phyloP scores from a whole-genome alignment of 805 yeast species.

The Teunomyces atbi region DNA sequence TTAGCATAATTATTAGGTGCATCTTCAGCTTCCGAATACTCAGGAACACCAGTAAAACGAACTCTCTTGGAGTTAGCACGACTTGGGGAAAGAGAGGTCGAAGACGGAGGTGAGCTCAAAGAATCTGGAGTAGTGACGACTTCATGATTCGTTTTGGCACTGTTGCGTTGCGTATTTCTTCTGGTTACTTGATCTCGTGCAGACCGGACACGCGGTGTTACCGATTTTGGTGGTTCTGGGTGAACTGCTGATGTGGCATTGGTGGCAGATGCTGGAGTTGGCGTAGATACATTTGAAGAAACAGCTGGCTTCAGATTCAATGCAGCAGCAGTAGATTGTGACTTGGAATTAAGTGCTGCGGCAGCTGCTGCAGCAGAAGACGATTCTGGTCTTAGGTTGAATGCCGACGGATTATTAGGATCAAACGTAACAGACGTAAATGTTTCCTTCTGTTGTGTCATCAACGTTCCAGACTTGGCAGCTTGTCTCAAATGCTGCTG shows the following conservation, averaged over 20 bases:
- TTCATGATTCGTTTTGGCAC: conserved; percentile 9
- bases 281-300: conserved; percentile 1
- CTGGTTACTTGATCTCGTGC: conserved; percentile 26
- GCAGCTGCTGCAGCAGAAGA: neutral
- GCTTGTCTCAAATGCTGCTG: conserved; percentile 40
- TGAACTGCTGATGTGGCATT: neutral
- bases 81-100: conserved; percentile 10
- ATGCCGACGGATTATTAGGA: conserved; percentile 33
- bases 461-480: conserved; percentile 34
- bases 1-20: conserved; percentile 46
- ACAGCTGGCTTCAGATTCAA: neutral
- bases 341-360: neutral
- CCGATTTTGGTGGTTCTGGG: too few species aligned
- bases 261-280: neutral
- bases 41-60: conserved; percentile 52
- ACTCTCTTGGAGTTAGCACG: conserved; percentile 37
- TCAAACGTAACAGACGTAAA: conserved; percentile 40
- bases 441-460: conserved; percentile 36
- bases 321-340: neutral
- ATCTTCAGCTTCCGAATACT: conserved; percentile 52
- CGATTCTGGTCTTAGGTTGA: conserved; percentile 10
- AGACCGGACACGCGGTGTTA: conserved; percentile 6
- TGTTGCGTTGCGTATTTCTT: conserved; percentile 31
- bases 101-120: neutral
- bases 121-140: neutral